phyloP scores from a whole-genome alignment of 169 alveolate genomes.

The Perkinsus chesapeaki region DNA sequence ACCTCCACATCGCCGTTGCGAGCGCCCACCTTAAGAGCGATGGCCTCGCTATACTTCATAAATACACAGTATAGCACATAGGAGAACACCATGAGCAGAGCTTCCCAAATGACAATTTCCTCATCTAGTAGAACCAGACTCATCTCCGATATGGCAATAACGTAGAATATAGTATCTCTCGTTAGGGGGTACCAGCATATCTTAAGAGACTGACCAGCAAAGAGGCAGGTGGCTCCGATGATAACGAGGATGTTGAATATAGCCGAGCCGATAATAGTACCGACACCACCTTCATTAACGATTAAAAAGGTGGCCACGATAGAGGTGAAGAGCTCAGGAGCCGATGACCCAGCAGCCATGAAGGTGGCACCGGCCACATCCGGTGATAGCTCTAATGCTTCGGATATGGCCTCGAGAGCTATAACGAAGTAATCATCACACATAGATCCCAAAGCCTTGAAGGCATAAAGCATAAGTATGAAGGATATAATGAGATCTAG shows the following conservation, averaged over 20 bases:
- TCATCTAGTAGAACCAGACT: background rate
- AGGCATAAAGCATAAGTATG: background rate
- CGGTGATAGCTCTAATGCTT: background rate
- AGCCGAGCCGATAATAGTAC: slow-evolving; percentile 30
- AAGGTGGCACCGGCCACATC: slow-evolving; percentile 38
- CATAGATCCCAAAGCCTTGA: background rate
- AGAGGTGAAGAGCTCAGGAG: slow-evolving; percentile 31
- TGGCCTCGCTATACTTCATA: background rate
- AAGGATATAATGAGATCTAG: background rate
- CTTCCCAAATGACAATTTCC: background rate
- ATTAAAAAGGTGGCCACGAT: slow-evolving; percentile 1
- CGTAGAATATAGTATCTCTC: slow-evolving; percentile 17
- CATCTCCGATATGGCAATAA: background rate
- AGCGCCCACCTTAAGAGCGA: background rate
- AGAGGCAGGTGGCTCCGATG: slow-evolving; percentile 24
- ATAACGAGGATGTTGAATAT: slow-evolving; percentile 29
- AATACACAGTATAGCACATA: background rate
- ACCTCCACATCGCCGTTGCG: background rate
- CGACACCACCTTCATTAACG: slow-evolving; percentile 14
- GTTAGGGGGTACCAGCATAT: slow-evolving; percentile 25
- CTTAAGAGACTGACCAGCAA: slow-evolving; percentile 2
- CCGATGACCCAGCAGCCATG: slow-evolving; percentile 27
- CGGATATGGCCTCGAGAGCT: slow-evolving; percentile 6
- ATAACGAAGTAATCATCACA: background rate
- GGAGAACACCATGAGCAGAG: background rate